Evolutionary conservation across 352 stramenopile species (phyloP).

Genomic region (Phytophthora melonis): DNA sequence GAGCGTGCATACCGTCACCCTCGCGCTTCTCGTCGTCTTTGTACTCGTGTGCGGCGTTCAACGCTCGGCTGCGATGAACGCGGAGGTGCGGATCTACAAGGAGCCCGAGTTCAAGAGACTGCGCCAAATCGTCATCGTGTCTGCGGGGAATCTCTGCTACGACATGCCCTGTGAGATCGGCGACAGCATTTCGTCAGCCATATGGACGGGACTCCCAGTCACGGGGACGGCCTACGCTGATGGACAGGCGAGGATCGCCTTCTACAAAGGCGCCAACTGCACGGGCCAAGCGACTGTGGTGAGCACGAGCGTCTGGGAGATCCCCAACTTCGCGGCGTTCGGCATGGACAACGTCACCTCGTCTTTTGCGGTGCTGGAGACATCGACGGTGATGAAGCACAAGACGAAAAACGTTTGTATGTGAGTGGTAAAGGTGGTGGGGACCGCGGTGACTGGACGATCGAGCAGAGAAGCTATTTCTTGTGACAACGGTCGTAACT

Average conservation of each 20-base stretch:
- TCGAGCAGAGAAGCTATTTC: not conserved
- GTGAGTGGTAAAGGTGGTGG: conserved; percentile 20
- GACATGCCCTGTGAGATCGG: conserved; percentile 31
- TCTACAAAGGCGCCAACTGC: conserved; percentile 33
- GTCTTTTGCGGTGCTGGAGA: conserved; percentile 34
- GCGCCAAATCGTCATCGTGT: conserved; percentile 22
- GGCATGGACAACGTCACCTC: conserved; percentile 23
- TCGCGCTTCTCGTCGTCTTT: conserved; percentile 2
- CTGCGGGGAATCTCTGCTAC: conserved; percentile 34
- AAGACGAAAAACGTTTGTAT: conserved; percentile 19
- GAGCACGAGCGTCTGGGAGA: conserved; percentile 17
- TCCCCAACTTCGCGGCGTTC: conserved; percentile 21
- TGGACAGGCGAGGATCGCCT: conserved; percentile 26
- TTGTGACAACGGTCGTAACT: not conserved
- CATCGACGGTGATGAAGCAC: conserved; percentile 22
- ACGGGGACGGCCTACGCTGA: conserved; percentile 16
- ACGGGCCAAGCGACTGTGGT: conserved; percentile 22
- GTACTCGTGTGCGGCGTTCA: not conserved
- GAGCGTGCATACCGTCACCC: too few species aligned
- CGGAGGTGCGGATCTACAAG: conserved; percentile 37
- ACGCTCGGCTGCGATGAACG: conserved; percentile 15
- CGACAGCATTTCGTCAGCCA: conserved; percentile 24
- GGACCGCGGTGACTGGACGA: not conserved
- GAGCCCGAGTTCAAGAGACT: conserved; percentile 34
- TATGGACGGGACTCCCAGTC: conserved; percentile 21